Conservation (phyloP, 208 protist species). For the Crithidia fasciculata region DNA sequence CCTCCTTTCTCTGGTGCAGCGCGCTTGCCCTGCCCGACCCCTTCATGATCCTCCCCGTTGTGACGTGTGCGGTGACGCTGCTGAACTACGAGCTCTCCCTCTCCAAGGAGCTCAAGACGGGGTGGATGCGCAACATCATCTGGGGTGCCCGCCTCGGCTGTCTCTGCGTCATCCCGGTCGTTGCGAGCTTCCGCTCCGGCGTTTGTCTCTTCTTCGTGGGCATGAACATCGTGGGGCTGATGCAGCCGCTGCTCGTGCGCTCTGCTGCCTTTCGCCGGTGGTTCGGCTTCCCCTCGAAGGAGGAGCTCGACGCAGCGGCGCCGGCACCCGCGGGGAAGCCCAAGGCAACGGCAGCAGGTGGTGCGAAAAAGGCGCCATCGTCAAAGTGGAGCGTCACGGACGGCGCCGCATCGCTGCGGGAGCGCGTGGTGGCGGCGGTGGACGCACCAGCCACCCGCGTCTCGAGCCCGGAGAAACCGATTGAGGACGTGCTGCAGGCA, state of each 20-base stretch:
- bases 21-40: constrained; percentile 81
- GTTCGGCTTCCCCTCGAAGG: constrained; percentile 58
- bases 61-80: constrained; percentile 70
- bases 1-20: constrained; percentile 79
- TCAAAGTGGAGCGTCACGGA: background rate
- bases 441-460: constrained; percentile 4
- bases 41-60: constrained; percentile 61
- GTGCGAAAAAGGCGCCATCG: background rate
- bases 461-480: background rate
- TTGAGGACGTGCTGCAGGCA: constrained; percentile 58
- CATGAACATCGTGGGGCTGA: constrained; percentile 79
- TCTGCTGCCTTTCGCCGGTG: constrained; percentile 44
- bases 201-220: constrained; percentile 90
- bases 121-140: constrained; percentile 80
- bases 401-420: constrained; percentile 11
- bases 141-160: constrained; percentile 84
- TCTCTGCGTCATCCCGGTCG: constrained; percentile 68
- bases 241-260: constrained; percentile 83
- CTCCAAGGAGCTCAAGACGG: constrained; percentile 64
- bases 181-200: constrained; percentile 64
- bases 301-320: constrained; percentile 13
- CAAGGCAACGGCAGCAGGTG: background rate
- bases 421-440: constrained; percentile 14
- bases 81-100: constrained; percentile 90
- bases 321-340: background rate